Evolutionary conservation across 1,284 basidiomycete genomes (phyloP), one percentile per base, ranked within the genome.

Genomic region (Fomitopsis betulina): DNA sequence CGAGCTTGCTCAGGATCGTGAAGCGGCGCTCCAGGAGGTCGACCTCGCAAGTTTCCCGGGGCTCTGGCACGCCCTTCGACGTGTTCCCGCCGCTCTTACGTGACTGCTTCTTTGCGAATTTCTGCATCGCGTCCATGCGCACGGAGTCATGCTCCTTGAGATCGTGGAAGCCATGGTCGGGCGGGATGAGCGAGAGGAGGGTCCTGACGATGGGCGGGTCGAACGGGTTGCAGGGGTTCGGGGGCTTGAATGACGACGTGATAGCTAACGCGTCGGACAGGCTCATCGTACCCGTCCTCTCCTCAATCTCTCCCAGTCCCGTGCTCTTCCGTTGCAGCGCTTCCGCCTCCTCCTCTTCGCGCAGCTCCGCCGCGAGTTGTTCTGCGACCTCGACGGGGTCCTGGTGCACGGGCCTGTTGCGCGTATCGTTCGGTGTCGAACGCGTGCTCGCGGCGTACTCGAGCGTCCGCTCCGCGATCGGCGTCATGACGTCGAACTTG

Each of bases 161-260:
- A 68, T 96, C 89, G 61, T 82, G 76, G 71, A 89, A 93, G 40
- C 83, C 81, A 1, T 81, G 72, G 60, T 91, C 85, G 1, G 79
- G 68, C 27, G 87, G 84, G 17, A 91, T 76, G 27, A 90, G 81
- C 0, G 85, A 83, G 27, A 98, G 78, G 8, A 96, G 72, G 0
- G 80, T 77, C 3, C 80, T 76, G 32, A 94, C 68, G 51, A 94
- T 84, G 1, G 82, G 74, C 5, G 83, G 79, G 60, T 93, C 88
- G 65, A 89, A 89, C 0, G 96, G 94, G 72, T 94, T 91, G 76
- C 94, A 96, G 1, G 94, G 95, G 68, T 97, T 96, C 2, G 88
- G 80, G 21, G 88, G 86, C 59, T 78, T 81, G 75, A 90, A 89
- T 39, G 80, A 77, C 1, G 84, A 81, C 43, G 79, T 78, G 35